Evolutionary conservation across 768 basidiomycete species (phyloP).

Genomic region (Suillus alpinus): DNA sequence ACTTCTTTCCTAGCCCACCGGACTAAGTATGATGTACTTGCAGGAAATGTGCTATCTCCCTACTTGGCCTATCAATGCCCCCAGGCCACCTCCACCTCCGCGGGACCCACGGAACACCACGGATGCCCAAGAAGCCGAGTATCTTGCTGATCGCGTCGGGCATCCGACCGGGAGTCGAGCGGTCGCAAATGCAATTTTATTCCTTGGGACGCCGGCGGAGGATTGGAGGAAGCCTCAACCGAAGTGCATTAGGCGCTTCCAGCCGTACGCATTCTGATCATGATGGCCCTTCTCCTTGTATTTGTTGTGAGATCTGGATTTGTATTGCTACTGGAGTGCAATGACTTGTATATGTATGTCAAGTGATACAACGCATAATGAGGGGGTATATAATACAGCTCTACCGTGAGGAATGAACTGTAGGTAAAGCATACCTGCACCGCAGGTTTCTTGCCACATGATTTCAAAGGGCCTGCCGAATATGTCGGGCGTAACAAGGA

Average conservation of each 20-base stretch:
- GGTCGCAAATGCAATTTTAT: neutral
- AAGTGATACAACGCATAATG: neutral
- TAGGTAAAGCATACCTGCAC: neutral
- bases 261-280: constrained; percentile 7
- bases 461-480: neutral
- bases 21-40: neutral
- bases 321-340: neutral
- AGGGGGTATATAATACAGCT: neutral
- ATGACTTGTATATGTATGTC: neutral
- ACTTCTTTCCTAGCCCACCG: neutral
- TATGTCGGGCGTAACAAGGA: neutral
- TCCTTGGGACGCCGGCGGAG: neutral
- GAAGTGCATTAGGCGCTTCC: constrained; percentile 14
- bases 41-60: constrained; percentile 28
- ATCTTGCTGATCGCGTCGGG: neutral
- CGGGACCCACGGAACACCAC: neutral
- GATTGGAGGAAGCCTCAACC: constrained; percentile 26
- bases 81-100: neutral
- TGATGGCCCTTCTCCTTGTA: neutral
- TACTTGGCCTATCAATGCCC: constrained; percentile 17
- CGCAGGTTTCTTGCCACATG: neutral
- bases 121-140: neutral
- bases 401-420: neutral
- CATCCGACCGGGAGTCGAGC: neutral
- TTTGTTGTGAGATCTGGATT: neutral